phyloP scores from a whole-genome alignment of 345 rosid species.

The Noccaea caerulescens region DNA sequence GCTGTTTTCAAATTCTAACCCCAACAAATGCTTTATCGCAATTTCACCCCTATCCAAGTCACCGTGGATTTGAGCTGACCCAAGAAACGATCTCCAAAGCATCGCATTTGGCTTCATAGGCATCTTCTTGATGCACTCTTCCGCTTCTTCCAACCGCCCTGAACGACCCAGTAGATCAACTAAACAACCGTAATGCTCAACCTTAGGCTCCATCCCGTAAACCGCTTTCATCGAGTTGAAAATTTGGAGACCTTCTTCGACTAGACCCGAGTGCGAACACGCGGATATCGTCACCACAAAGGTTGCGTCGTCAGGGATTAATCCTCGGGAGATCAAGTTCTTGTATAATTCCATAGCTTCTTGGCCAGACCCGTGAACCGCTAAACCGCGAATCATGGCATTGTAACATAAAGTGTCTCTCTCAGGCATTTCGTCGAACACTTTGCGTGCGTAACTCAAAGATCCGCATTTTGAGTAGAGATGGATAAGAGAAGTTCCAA shows the following conservation, averaged over 20 bases:
- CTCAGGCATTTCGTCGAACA: conserved; percentile 56
- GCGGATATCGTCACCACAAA: conserved; percentile 59
- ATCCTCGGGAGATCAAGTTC: conserved; percentile 46
- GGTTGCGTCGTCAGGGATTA: conserved; percentile 58
- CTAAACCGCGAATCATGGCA: conserved; percentile 67
- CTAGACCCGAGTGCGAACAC: conserved; percentile 68
- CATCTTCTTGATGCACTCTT: conserved; percentile 55
- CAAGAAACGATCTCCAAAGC: conserved; percentile 70
- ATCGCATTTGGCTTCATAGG: conserved; percentile 66
- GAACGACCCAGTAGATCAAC: conserved; percentile 70
- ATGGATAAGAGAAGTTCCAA: conserved; percentile 56
- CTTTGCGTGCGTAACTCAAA: conserved; percentile 45
- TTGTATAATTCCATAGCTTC: conserved; percentile 51
- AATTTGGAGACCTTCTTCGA: conserved; percentile 52
- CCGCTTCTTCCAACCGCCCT: conserved; percentile 58
- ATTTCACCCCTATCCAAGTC: conserved; percentile 54
- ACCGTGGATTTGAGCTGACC: conserved; percentile 63
- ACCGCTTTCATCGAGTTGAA: conserved; percentile 55
- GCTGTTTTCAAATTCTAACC: conserved; percentile 57
- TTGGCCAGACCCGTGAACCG: conserved; percentile 55
- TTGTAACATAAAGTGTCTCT: conserved; percentile 57
- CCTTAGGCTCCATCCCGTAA: conserved; percentile 54
- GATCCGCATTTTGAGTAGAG: conserved; percentile 58
- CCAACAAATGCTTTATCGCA: conserved; percentile 54
- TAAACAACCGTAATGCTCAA: conserved; percentile 70